Base-by-base conservation (phyloP, 371 early-diverging fungal genomes). In the Circinella minor region DNA sequence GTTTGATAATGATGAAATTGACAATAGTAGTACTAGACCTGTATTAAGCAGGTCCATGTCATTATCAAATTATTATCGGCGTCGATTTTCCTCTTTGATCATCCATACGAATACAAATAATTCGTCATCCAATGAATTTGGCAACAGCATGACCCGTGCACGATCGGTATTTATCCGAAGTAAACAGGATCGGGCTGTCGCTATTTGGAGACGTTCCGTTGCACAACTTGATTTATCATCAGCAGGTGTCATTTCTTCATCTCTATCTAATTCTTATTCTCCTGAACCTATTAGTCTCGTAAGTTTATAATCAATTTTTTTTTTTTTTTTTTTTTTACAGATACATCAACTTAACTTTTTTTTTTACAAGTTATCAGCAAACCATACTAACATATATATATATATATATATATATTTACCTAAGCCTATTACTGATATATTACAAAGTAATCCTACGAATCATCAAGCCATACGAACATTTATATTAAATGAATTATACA, bases 401-500 rank as follows among this genome's bases (percentile, higher is more conserved):
- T 27, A 59, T 59, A 11, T 59, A 37, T 27, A 59, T 11, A 34
- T 36, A n/a, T 17, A 11, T 34, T n/a, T 38, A 64, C 20, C 27
- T 27, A 27, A 64, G 55, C 66, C 62, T 61, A 18, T 18, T 3
- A 36, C 51, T 4, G 61, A 67, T 27, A 60, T 47, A 43, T 15
- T 47, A 51, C 51, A 17, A 51, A 51, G 51, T 1, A 51, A 51
- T 51, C 0, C 8, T 7, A 47, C 48, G 43, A 68, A 72, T 36
- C 51, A 57, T 54, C 18, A 43, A 43, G 68, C 74, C 10, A 34
- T 74, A 13, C 55, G 65, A 34, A 49, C 61, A 60, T 74, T 74
- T 61, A 71, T 74, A 36, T 37, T 74, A 34, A 43, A 64, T 54
- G 74, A 74, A 43, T 59, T 74, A 4, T 71, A 71, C 37, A 61